A percentile compares a stretch with the other conserved stretches of the same genome.
phyloP scores from a whole-genome alignment of 176 grass and related monocot genomes.

The Oryza longistaminata region DNA sequence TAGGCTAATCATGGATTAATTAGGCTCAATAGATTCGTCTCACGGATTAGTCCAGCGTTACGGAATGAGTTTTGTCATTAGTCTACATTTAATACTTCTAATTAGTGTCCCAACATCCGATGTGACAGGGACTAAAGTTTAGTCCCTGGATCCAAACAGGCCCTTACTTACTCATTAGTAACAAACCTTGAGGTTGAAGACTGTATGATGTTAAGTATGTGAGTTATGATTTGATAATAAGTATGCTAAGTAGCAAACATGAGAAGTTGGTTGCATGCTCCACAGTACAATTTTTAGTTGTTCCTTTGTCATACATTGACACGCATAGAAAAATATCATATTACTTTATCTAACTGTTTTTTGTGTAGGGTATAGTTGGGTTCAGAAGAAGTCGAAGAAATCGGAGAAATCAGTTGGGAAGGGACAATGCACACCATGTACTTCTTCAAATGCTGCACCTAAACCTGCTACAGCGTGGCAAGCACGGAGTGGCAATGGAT shows the following conservation, averaged over 20 bases:
- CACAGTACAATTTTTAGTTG: neutral
- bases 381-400: conserved; percentile 62
- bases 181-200: neutral
- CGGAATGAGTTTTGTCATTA: no score
- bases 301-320: neutral
- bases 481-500: conserved; percentile 47
- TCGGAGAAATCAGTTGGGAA: conserved; percentile 53
- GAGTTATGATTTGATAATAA: no score
- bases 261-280: neutral
- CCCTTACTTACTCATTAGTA: neutral
- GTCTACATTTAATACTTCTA: no score
- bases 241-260: no score
- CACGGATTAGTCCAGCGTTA: no score
- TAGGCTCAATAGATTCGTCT: no score
- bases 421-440: conserved; percentile 20
- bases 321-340: neutral
- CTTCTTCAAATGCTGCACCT: conserved; percentile 26
- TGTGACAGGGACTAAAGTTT: no score
- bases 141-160: no score
- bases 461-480: conserved; percentile 17
- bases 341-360: conserved; percentile 11
- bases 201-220: neutral
- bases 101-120: no score
- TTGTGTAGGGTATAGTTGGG: neutral
- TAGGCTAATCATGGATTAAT: no score